These are phyloP conservation scores for Elsinoe perseae DNA, from an alignment of 2,329 filamentous ascomycete genomes.

Conservation along the genomic window DNA sequence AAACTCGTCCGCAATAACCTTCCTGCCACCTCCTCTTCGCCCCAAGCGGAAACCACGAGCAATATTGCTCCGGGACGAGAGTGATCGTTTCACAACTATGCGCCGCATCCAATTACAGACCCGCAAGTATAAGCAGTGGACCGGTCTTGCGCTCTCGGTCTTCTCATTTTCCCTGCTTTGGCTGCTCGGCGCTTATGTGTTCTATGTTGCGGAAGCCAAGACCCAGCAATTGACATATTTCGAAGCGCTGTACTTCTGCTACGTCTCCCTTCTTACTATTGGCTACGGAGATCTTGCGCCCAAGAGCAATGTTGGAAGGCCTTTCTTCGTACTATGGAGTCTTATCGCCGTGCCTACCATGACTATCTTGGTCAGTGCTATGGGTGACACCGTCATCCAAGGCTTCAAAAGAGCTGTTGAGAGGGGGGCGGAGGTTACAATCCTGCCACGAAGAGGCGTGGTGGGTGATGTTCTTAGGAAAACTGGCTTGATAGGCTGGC, in stretches of 20 bases:
- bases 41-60: constrained; percentile 36
- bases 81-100: constrained; percentile 46
- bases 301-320: constrained; percentile 66
- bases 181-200: constrained; percentile 71
- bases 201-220: constrained; percentile 53
- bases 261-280: constrained; percentile 73
- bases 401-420: constrained; percentile 57
- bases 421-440: constrained; percentile 55
- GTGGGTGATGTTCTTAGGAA: constrained; percentile 45
- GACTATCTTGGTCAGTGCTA: constrained; percentile 76
- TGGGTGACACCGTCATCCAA: constrained; percentile 72
- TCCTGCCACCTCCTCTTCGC: constrained; percentile 16
- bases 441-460: constrained; percentile 55
- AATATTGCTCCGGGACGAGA: constrained; percentile 48
- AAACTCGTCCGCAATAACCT: constrained; percentile 14
- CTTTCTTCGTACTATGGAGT: constrained; percentile 92
- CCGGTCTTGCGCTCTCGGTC: constrained; percentile 60
- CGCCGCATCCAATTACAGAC: constrained; percentile 65
- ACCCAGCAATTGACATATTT: constrained; percentile 63
- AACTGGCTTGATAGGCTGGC: constrained; percentile 35
- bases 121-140: constrained; percentile 62
- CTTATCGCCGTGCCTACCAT: constrained; percentile 78
- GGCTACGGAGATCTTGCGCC: constrained; percentile 79
- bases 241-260: constrained; percentile 75
- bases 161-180: constrained; percentile 66